Evolutionary conservation across 345 rosid species (phyloP).

Genomic region (Mercurialis annua): DNA sequence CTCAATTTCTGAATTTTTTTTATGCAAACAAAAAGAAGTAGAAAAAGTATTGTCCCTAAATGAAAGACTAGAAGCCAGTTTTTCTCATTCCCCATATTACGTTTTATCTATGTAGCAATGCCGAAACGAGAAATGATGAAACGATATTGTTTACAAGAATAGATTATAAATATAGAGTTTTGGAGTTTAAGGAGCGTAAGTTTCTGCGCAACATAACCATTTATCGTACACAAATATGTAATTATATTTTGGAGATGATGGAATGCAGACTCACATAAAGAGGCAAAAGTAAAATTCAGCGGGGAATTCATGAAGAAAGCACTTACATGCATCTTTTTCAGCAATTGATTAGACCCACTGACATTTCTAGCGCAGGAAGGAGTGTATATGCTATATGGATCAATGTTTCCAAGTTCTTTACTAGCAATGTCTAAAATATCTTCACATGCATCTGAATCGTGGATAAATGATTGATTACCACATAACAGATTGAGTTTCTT

Average conservation of each 20-base stretch:
- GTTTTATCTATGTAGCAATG: no score
- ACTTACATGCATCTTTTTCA: slow-evolving; percentile 61
- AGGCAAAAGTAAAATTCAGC: neutral
- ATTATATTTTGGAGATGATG: neutral
- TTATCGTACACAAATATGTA: neutral
- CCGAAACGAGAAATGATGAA: no score
- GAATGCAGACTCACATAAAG: neutral
- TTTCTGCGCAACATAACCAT: neutral
- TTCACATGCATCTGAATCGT: slow-evolving; percentile 56
- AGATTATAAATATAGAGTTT: no score
- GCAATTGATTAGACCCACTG: slow-evolving; percentile 52
- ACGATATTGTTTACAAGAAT: no score
- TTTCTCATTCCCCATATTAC: no score
- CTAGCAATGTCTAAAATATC: slow-evolving; percentile 49
- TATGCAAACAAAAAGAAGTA: no score
- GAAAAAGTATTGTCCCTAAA: neutral
- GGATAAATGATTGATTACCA: slow-evolving; percentile 67
- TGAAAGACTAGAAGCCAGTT: neutral
- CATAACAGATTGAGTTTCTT: slow-evolving; percentile 56
- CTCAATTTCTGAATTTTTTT: no score
- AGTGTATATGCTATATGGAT: slow-evolving; percentile 85
- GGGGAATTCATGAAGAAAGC: neutral
- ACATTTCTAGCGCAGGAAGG: slow-evolving; percentile 56
- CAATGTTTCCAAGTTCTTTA: slow-evolving; percentile 73
- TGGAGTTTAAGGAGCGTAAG: neutral